Conservation (phyloP, 2,329 filamentous ascomycete genomes). For the Sporothrix protearum region DNA sequence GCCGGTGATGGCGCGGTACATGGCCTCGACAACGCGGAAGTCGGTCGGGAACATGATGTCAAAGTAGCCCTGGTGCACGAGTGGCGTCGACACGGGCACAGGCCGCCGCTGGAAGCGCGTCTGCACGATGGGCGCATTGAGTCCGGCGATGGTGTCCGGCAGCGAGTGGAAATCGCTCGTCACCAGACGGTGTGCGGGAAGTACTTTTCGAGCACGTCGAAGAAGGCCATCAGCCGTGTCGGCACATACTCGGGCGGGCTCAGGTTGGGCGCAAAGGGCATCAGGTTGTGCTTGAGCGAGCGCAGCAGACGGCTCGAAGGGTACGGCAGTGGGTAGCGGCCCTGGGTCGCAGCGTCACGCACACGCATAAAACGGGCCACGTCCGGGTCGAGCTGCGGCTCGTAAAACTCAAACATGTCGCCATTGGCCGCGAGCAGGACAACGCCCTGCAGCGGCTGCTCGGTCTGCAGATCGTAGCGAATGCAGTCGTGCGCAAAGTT, state of each 20-base stretch:
- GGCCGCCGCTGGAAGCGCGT: slow-evolving; percentile 84
- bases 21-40: slow-evolving; percentile 82
- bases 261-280: slow-evolving; percentile 66
- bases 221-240: slow-evolving; percentile 93
- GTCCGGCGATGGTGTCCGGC: slow-evolving; percentile 74
- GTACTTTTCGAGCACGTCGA: slow-evolving; percentile 79
- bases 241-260: slow-evolving; percentile 89
- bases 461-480: slow-evolving; percentile 80
- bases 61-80: slow-evolving; percentile 97
- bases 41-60: slow-evolving; percentile 98
- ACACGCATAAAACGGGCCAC: slow-evolving; percentile 79
- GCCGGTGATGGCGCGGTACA: slow-evolving; percentile 90
- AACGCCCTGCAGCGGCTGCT: slow-evolving; percentile 78
- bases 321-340: slow-evolving; percentile 62
- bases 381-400: slow-evolving; percentile 72
- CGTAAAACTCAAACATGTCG: slow-evolving; percentile 95
- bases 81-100: slow-evolving; percentile 83
- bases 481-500: slow-evolving; percentile 96
- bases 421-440: slow-evolving; percentile 81
- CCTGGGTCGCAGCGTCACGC: slow-evolving; percentile 69
- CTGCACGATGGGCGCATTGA: slow-evolving; percentile 95
- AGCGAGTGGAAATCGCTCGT: slow-evolving; percentile 87
- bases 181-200: slow-evolving; percentile 84
- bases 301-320: slow-evolving; percentile 53
- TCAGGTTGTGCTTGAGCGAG: slow-evolving; percentile 56